Base-by-base conservation (phyloP, 1,284 basidiomycete species). In the Leccinum fuscescens region DNA sequence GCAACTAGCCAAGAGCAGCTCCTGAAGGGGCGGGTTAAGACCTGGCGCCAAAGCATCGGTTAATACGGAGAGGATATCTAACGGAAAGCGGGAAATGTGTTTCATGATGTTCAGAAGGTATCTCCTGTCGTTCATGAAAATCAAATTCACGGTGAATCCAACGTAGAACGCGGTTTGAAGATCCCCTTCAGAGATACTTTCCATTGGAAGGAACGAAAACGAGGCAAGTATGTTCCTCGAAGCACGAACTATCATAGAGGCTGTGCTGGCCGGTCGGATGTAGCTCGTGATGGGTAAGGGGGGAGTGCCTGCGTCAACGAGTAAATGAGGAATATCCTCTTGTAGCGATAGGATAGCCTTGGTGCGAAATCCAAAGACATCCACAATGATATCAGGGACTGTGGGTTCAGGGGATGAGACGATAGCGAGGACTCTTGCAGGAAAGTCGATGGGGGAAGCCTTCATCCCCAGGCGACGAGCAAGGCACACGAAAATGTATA, bases 401-500 rank as follows among this genome's bases (percentile, higher is more conserved):
- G 58, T 61, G 33, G 75, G 69, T 64, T 71, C 64, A 9, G 76
- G 74, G 4, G 76, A 72, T 12, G 74, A 69, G 48, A 86, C 75
- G 60, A 81, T 76, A 9, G 76, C 82, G 37, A 85, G 67, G 8
- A 89, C 85, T 54, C 78, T 78, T 15, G 73, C 70, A 3, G 85
- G 87, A 58, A 84, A 86, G 65, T 83, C 79, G 20, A 86, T 73
- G 0, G 86, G 82, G 11, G 76, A 78, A 0, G 85, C 84, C 7
- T 67, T 62, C 15, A 88, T 73, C 27, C 80, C 82, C 0, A 88
- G 71, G 20, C 82, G 77, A 14, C 78, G 76, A 8, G 78, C 78
- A 50, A 89, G 73, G 4, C 79, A 78, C 6, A 84, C 79, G 63
- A 87, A 89, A 29, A 86, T 68, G 69, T 82, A 85, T 50, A 82